Percentiles rank a stretch among this genome's conserved stretches.
phyloP scores from a whole-genome alignment of 192 early-diverging fungal genomes.

The Rhizophagus clarus region DNA sequence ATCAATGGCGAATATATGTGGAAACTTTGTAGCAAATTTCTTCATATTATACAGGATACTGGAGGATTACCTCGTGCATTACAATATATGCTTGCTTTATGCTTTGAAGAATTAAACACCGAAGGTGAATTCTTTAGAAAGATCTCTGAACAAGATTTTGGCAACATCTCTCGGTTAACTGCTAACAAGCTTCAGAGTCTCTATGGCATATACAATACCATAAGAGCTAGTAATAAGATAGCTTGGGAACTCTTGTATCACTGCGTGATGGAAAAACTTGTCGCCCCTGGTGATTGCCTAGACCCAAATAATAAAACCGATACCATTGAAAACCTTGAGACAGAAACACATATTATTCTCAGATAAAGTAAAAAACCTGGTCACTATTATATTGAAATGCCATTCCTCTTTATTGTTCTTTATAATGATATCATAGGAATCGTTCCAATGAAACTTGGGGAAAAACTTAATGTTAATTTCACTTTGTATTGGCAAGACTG shows the following conservation, averaged over 20 bases:
- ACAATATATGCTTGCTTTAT: slow-evolving; percentile 1
- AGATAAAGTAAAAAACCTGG: background rate
- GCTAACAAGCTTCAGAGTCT: too few species aligned
- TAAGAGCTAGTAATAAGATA: background rate
- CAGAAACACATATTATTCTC: background rate
- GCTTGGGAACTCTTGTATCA: background rate
- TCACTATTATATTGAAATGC: slow-evolving; percentile 23
- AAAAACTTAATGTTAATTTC: too few species aligned
- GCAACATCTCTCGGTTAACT: too few species aligned
- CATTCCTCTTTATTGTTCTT: slow-evolving; percentile 13
- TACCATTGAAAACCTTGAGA: slow-evolving; percentile 7
- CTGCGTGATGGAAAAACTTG: background rate
- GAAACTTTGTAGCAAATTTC: slow-evolving; percentile 25
- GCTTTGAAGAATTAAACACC: slow-evolving; percentile 6
- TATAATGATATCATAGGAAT: slow-evolving; percentile 9
- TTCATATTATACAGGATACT: slow-evolving; percentile 28
- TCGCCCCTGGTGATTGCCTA: background rate
- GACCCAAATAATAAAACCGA: background rate
- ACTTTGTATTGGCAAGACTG: background rate
- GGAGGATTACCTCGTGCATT: slow-evolving; percentile 33
- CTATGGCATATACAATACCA: background rate
- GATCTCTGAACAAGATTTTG: background rate
- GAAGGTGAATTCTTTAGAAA: background rate
- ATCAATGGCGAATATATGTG: slow-evolving; percentile 15
- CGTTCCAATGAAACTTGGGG: background rate